These are phyloP conservation scores for Tetrastigma voinierianum DNA, from an alignment of 164 flowering plant genomes.

Conservation along the genomic window DNA sequence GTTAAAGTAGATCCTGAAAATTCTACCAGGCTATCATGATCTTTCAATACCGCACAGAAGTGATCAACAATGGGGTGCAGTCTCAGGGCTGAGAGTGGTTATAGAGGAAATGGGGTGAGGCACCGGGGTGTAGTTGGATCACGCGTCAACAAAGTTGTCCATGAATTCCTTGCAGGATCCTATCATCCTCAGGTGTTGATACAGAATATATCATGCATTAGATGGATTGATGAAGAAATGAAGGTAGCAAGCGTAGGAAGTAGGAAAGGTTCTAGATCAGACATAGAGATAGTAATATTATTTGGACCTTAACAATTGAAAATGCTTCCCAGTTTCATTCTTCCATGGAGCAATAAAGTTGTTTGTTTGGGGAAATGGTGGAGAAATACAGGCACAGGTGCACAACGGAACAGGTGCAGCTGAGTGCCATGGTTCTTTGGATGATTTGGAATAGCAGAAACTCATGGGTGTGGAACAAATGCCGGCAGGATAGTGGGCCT, in stretches of 20 bases:
- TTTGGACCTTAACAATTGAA: too few species aligned
- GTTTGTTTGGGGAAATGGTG: too few species aligned
- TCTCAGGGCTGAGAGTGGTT: constrained; percentile 41
- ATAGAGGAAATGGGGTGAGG: constrained; percentile 35
- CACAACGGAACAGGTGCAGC: too few species aligned
- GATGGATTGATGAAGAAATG: constrained; percentile 26
- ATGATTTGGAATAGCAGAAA: too few species aligned
- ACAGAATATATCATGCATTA: constrained; percentile 15
- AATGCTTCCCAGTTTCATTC: too few species aligned
- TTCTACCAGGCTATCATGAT: constrained; percentile 61
- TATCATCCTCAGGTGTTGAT: constrained; percentile 28
- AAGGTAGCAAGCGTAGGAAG: constrained; percentile 11
- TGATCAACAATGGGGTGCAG: constrained; percentile 44
- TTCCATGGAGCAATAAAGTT: too few species aligned
- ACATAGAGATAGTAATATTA: too few species aligned
- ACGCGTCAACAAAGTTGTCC: constrained; percentile 41
- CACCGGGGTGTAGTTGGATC: constrained; percentile 57
- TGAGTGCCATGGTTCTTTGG: too few species aligned
- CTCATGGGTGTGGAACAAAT: too few species aligned
- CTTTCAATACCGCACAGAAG: constrained; percentile 52
- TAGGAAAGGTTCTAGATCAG: background rate
- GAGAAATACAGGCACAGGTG: too few species aligned
- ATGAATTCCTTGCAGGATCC: constrained; percentile 54
- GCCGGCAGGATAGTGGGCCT: too few species aligned
- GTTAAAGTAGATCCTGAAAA: constrained; percentile 47